Conservation (phyloP, 371 early-diverging fungal species). For the Mycotypha africana region DNA sequence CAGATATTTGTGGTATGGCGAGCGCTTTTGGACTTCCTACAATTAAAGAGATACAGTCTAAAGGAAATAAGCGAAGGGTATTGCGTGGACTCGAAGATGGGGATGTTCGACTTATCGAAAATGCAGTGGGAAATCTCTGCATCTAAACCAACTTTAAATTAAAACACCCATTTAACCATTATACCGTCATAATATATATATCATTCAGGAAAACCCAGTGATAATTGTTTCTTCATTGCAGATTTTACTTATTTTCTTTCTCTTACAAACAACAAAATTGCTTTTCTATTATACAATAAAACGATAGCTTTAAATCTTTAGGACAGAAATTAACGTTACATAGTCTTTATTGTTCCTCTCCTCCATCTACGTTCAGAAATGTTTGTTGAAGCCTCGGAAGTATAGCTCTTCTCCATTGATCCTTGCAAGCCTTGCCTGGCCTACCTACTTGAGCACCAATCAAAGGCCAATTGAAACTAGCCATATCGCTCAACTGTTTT, state of each 20-base stretch:
- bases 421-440: constrained; percentile 35
- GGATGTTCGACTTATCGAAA: constrained; percentile 40
- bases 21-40: constrained; percentile 26
- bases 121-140: constrained; percentile 31
- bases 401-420: constrained; percentile 40
- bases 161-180: no score
- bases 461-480: constrained; percentile 27
- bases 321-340: background rate
- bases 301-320: background rate
- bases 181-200: no score
- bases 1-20: constrained; percentile 11
- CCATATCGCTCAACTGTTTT: constrained; percentile 30
- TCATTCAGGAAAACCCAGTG: no score
- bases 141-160: no score
- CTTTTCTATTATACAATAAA: background rate
- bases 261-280: background rate
- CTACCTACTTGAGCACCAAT: constrained; percentile 22
- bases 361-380: no score
- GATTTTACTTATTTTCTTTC: background rate
- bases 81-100: constrained; percentile 41
- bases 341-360: no score
- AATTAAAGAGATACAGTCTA: constrained; percentile 14
- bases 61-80: constrained; percentile 33
- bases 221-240: background rate
- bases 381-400: constrained; percentile 14